Conservation (phyloP, 345 rosid species). For the Boechera retrofracta region DNA sequence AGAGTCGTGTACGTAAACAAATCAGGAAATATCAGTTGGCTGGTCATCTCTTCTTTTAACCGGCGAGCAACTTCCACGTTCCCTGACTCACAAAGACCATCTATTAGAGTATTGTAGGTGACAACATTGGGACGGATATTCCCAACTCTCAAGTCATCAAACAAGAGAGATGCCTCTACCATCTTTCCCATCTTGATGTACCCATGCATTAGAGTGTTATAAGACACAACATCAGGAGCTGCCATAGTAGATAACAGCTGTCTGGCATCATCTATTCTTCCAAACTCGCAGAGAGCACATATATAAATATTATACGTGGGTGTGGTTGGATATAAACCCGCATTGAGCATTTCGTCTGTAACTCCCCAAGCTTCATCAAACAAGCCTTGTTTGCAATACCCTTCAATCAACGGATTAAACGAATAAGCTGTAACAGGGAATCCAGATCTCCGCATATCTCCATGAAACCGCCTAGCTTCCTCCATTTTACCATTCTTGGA, state of each 20-base stretch:
- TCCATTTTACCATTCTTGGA: conserved; percentile 60
- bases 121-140: conserved; percentile 53
- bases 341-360: conserved; percentile 57
- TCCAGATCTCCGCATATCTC: conserved; percentile 59
- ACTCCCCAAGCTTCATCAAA: conserved; percentile 57
- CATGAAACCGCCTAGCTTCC: conserved; percentile 57
- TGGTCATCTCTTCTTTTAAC: conserved; percentile 70
- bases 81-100: conserved; percentile 71
- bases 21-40: conserved; percentile 59
- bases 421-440: conserved; percentile 55
- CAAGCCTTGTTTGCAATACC: conserved; percentile 63
- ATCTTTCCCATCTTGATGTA: conserved; percentile 61
- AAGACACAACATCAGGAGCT: conserved; percentile 67
- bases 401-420: conserved; percentile 63
- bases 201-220: conserved; percentile 67
- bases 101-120: conserved; percentile 71
- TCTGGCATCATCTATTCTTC: conserved; percentile 60
- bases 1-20: conserved; percentile 70
- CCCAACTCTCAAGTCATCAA: conserved; percentile 55
- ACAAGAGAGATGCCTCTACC: conserved; percentile 65
- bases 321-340: conserved; percentile 52
- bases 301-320: conserved; percentile 58
- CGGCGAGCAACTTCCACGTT: conserved; percentile 55
- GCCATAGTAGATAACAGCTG: conserved; percentile 51
- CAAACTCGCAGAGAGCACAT: conserved; percentile 56